phyloP scores from a whole-genome alignment of 2,329 filamentous ascomycete species.

The Myriosclerotinia duriaeana region DNA sequence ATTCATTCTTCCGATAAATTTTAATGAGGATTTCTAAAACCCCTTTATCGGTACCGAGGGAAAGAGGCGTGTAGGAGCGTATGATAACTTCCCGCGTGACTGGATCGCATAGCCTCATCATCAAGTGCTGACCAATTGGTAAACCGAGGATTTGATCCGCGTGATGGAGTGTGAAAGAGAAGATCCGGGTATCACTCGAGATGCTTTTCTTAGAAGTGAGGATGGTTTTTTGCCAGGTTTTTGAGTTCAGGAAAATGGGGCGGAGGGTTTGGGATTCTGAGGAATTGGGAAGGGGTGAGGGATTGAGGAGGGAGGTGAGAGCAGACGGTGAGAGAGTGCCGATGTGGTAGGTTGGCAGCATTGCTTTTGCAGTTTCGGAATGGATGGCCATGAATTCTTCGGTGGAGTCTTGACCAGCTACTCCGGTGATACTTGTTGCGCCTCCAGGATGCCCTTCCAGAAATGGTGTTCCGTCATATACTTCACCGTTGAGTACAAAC shows the following conservation, averaged over 20 bases:
- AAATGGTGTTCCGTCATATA: slow-evolving; percentile 83
- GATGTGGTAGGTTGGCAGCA: slow-evolving; percentile 86
- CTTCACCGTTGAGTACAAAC: slow-evolving; percentile 86
- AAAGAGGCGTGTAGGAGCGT: slow-evolving; percentile 83
- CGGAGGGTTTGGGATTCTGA: slow-evolving; percentile 48
- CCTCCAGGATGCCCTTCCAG: slow-evolving; percentile 83
- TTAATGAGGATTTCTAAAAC: slow-evolving; percentile 77
- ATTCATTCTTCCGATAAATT: slow-evolving; percentile 66
- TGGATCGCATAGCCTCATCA: slow-evolving; percentile 76
- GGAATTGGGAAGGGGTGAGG: slow-evolving; percentile 32
- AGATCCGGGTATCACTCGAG: slow-evolving; percentile 77
- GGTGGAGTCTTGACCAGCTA: slow-evolving; percentile 76
- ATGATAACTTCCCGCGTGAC: slow-evolving; percentile 71
- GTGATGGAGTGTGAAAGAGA: slow-evolving; percentile 77
- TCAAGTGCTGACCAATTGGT: slow-evolving; percentile 81
- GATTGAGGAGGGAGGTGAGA: slow-evolving; percentile 42
- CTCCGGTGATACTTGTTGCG: slow-evolving; percentile 77
- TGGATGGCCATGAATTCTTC: slow-evolving; percentile 93
- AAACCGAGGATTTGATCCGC: slow-evolving; percentile 69
- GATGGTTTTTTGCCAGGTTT: slow-evolving; percentile 70
- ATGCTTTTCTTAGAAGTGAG: slow-evolving; percentile 67
- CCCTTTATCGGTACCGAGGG: slow-evolving; percentile 60
- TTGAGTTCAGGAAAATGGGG: slow-evolving; percentile 67
- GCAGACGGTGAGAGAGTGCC: slow-evolving; percentile 68
- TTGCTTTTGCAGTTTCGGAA: slow-evolving; percentile 88